phyloP scores from a whole-genome alignment of 306 rosid genomes.

The Dalbergia cochinchinensis region DNA sequence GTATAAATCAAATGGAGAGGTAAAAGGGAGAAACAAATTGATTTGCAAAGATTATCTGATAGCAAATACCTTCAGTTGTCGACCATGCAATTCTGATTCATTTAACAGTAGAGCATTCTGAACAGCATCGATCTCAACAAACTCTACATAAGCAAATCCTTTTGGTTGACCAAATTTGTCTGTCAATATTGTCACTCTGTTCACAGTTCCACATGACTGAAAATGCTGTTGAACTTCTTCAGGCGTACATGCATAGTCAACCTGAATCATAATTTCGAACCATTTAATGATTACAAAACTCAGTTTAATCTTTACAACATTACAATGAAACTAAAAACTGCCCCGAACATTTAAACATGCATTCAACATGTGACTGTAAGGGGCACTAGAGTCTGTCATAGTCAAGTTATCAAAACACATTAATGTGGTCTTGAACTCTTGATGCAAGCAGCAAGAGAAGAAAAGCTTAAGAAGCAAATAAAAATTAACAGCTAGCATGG shows the following conservation, averaged over 20 bases:
- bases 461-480: slow-evolving; percentile 2
- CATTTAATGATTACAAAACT: slow-evolving; percentile 33
- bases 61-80: slow-evolving; percentile 86
- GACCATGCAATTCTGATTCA: slow-evolving; percentile 98
- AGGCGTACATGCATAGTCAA: slow-evolving; percentile 96
- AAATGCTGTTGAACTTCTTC: slow-evolving; percentile 99
- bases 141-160: slow-evolving; percentile 99
- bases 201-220: slow-evolving; percentile 99
- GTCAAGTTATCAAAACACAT: slow-evolving; percentile 34
- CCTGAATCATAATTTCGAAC: slow-evolving; percentile 64
- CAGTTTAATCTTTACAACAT: slow-evolving; percentile 18
- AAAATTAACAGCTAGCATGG: background rate
- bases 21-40: slow-evolving; percentile 4
- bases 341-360: background rate
- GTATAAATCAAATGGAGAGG: slow-evolving; percentile 32
- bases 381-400: slow-evolving; percentile 31
- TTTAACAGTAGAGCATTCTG: slow-evolving; percentile 93
- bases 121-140: slow-evolving; percentile 93
- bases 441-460: slow-evolving; percentile 25
- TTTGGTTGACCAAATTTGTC: slow-evolving; percentile 99
- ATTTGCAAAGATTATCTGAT: slow-evolving; percentile 20
- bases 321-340: slow-evolving; percentile 5
- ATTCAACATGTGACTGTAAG: background rate
- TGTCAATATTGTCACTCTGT: slow-evolving; percentile 97
- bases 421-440: slow-evolving; percentile 1